phyloP scores from a whole-genome alignment of 257 asterid species.

The Coffea canephora region DNA sequence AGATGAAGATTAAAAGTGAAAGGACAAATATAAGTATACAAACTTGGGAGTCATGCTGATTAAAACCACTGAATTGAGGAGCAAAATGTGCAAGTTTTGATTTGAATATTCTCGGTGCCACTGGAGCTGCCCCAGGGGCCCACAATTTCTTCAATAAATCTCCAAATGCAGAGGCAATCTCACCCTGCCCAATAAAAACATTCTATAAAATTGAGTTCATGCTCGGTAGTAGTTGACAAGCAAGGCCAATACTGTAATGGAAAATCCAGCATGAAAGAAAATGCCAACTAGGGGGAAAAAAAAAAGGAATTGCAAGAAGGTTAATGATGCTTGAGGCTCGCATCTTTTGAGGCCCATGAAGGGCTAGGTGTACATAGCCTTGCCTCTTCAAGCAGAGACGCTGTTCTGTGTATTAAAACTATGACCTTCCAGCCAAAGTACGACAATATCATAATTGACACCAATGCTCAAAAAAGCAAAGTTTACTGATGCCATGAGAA shows the following conservation, averaged over 20 bases:
- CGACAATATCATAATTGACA: background rate
- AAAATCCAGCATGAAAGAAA: background rate
- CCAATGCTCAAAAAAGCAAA: background rate
- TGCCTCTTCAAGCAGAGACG: background rate
- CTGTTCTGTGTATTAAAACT: background rate
- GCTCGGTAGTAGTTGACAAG: background rate
- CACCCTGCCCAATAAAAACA: conserved; percentile 55
- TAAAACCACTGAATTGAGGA: conserved; percentile 93
- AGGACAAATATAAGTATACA: conserved; percentile 26
- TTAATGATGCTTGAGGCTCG: background rate
- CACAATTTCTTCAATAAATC: conserved; percentile 86
- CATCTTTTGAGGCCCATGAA: conserved; percentile 1
- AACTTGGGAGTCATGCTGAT: conserved; percentile 98
- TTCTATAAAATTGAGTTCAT: background rate
- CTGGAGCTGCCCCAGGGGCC: conserved; percentile 92
- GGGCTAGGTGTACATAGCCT: background rate
- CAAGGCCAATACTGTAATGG: background rate
- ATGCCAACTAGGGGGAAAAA: background rate
- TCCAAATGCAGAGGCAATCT: conserved; percentile 92
- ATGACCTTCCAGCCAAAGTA: background rate
- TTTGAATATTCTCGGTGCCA: conserved; percentile 90
- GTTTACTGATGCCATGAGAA: conserved; percentile 10
- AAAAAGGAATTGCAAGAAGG: background rate
- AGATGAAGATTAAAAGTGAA: background rate
- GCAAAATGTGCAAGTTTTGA: conserved; percentile 90